Conservation (phyloP, 2,329 filamentous ascomycete species). For the Sarocladium kiliense region DNA sequence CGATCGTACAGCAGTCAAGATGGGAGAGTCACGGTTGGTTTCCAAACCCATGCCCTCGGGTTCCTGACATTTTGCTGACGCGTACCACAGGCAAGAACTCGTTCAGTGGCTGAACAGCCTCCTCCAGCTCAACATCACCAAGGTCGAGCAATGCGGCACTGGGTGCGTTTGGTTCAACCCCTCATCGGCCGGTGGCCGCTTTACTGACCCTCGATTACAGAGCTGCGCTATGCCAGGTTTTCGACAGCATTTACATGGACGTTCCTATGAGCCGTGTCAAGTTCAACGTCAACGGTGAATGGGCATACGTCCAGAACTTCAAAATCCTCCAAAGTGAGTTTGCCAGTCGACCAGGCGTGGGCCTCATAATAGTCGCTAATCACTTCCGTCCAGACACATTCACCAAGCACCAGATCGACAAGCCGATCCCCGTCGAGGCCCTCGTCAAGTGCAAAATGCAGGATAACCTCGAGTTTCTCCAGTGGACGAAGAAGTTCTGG, state of each 20-base stretch:
- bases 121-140: constrained; percentile 94
- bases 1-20: constrained; percentile 24
- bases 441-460: constrained; percentile 99
- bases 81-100: constrained; percentile 77
- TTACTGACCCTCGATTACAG: constrained; percentile 41
- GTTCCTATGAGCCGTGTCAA: constrained; percentile 94
- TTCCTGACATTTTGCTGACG: constrained; percentile 15
- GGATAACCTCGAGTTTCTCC: constrained; percentile 97
- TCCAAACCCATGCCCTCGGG: constrained; percentile 9
- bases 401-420: constrained; percentile 80
- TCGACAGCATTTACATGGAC: constrained; percentile 96
- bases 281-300: constrained; percentile 97
- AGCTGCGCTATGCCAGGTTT: constrained; percentile 93
- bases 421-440: constrained; percentile 79
- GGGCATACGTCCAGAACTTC: constrained; percentile 97
- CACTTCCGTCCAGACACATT: constrained; percentile 60
- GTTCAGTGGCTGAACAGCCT: constrained; percentile 96
- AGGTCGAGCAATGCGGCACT: constrained; percentile 98
- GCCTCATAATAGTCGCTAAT: constrained; percentile 9
- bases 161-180: constrained; percentile 57
- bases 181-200: neutral
- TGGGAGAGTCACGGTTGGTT: constrained; percentile 44
- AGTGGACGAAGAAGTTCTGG: constrained; percentile 97
- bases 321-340: constrained; percentile 89
- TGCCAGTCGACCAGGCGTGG: constrained; percentile 4